phyloP scores from a whole-genome alignment of 148 eudicot genomes.

The Rhododendron griersonianum region DNA sequence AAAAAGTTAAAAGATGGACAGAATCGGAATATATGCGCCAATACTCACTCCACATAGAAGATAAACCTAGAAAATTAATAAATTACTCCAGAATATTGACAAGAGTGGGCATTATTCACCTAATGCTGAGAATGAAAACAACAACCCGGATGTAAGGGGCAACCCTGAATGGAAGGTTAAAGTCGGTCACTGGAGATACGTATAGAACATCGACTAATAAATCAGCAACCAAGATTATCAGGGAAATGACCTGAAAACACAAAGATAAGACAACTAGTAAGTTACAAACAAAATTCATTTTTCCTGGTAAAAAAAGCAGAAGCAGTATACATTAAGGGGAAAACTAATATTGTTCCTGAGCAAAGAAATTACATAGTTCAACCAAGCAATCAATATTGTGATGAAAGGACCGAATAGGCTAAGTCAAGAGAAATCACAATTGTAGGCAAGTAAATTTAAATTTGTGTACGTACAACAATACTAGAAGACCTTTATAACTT shows the following conservation, averaged over 20 bases:
- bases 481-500: not conserved
- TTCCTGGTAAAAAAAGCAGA: not conserved
- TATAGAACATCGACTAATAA: conserved; percentile 42
- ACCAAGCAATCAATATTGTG: not conserved
- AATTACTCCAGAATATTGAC: not conserved
- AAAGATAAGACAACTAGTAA: not conserved
- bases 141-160: conserved; percentile 86
- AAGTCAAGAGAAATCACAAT: not conserved
- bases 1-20: not conserved
- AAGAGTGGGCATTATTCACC: conserved; percentile 28
- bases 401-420: not conserved
- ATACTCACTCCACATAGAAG: not conserved
- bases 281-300: not conserved
- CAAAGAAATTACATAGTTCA: not conserved
- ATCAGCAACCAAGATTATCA: conserved; percentile 63
- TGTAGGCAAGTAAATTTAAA: not conserved
- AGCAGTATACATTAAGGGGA: not conserved
- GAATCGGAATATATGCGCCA: not conserved
- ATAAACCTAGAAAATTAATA: not conserved
- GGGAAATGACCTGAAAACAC: conserved; percentile 53
- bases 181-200: conserved; percentile 55
- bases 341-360: not conserved
- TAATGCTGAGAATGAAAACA: conserved; percentile 68
- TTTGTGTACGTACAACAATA: no score
- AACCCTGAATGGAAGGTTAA: conserved; percentile 72